These are phyloP conservation scores for Pseudomassariella vexata DNA, from an alignment of 2,329 filamentous ascomycete genomes.

Conservation along the genomic window DNA sequence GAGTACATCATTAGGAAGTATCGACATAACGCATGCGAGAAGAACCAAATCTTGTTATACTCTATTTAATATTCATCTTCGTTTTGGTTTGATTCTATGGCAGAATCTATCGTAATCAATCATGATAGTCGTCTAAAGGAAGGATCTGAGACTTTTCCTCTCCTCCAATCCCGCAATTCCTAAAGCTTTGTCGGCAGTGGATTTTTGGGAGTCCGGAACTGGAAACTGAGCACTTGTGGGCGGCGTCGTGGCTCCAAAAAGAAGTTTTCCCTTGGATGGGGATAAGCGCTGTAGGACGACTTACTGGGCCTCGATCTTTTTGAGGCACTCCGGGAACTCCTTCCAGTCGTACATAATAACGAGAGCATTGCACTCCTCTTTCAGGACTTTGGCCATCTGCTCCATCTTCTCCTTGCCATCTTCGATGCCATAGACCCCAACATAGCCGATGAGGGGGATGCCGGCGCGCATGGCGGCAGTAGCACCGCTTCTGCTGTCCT, in stretches of 20 bases:
- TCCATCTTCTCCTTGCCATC: slow-evolving; percentile 43
- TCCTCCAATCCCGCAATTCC: too few relatives aligned
- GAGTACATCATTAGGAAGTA: too few relatives aligned
- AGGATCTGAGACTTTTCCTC: too few relatives aligned
- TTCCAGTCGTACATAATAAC: slow-evolving; percentile 44
- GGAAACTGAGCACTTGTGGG: slow-evolving; percentile 3
- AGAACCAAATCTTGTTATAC: too few relatives aligned
- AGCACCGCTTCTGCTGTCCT: slow-evolving; percentile 69
- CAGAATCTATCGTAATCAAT: too few relatives aligned
- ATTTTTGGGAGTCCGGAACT: slow-evolving; percentile 4
- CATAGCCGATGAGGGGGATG: slow-evolving; percentile 68
- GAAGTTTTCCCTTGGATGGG: too few relatives aligned
- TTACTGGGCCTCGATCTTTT: slow-evolving; percentile 29
- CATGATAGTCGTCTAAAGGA: too few relatives aligned
- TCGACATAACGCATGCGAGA: too few relatives aligned
- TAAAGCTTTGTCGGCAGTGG: slow-evolving; percentile 5
- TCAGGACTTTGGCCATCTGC: slow-evolving; percentile 48
- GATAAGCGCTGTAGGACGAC: too few relatives aligned
- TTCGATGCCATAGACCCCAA: slow-evolving; percentile 47
- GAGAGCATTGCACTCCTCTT: slow-evolving; percentile 42
- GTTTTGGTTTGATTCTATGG: too few relatives aligned
- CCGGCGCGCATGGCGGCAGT: slow-evolving; percentile 63
- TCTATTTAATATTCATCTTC: too few relatives aligned
- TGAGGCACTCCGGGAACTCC: slow-evolving; percentile 30
- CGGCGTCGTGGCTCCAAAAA: background rate